Conservation (phyloP, 1,284 basidiomycete genomes). For the Leccinum ponderosum region DNA sequence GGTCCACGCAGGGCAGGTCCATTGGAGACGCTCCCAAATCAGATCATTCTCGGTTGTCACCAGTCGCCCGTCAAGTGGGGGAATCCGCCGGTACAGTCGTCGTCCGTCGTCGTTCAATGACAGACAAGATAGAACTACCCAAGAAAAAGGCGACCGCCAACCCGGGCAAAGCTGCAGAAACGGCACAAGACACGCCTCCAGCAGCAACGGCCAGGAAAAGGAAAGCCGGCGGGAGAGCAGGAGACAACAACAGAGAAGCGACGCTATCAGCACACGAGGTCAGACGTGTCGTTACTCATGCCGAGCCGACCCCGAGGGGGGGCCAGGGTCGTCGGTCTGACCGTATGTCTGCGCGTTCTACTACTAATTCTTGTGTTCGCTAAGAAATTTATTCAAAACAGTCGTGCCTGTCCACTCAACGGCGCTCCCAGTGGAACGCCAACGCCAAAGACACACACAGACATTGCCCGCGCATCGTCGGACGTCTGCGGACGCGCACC, state of each 20-base stretch:
- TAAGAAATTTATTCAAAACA: constrained; percentile 15
- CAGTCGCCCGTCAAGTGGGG: constrained; percentile 15
- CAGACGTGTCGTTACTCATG: constrained; percentile 14
- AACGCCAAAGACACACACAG: constrained; percentile 28
- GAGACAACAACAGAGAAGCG: constrained; percentile 5
- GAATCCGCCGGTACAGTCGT: constrained; percentile 6
- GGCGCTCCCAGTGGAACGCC: constrained; percentile 20
- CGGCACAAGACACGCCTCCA: constrained; percentile 14
- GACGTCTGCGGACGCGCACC: constrained; percentile 28
- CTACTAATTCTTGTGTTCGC: not conserved
- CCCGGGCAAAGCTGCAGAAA: constrained; percentile 15
- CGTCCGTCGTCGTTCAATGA: constrained; percentile 23
- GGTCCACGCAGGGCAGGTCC: constrained; percentile 15
- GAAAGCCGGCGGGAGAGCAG: constrained; percentile 26
- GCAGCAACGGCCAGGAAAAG: constrained; percentile 29
- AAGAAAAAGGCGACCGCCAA: constrained; percentile 24
- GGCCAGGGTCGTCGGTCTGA: constrained; percentile 34
- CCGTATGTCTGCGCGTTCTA: constrained; percentile 19
- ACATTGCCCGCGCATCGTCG: constrained; percentile 28
- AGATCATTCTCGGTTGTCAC: constrained; percentile 15
- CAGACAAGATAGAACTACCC: constrained; percentile 25
- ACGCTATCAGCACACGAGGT: constrained; percentile 13
- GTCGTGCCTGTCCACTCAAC: constrained; percentile 23
- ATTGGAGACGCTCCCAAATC: constrained; percentile 30
- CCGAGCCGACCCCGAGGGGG: constrained; percentile 17